These are phyloP conservation scores for Globisporangium nagaii DNA, from an alignment of 352 stramenopile genomes.

Conservation along the genomic window DNA sequence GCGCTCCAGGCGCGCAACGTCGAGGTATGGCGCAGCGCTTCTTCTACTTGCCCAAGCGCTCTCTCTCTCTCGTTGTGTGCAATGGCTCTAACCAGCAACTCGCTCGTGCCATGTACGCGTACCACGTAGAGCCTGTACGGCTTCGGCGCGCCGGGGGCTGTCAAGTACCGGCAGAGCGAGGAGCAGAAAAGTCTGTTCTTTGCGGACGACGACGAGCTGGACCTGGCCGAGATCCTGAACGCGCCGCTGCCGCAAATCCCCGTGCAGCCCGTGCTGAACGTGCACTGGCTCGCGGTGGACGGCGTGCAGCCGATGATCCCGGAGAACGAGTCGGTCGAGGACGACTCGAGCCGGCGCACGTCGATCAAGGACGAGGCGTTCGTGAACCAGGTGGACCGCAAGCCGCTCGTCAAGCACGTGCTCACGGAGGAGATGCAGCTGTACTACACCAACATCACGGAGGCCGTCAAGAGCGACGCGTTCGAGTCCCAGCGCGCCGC, in stretches of 20 bases:
- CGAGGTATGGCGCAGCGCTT: constrained; percentile 28
- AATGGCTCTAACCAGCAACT: background rate
- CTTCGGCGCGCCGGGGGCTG: constrained; percentile 43
- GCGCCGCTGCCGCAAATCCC: constrained; percentile 67
- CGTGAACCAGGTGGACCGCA: constrained; percentile 59
- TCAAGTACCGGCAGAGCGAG: constrained; percentile 59
- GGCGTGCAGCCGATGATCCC: constrained; percentile 78
- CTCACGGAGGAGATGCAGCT: constrained; percentile 88
- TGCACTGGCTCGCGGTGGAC: constrained; percentile 83
- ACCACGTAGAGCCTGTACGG: constrained; percentile 63
- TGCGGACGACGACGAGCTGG: constrained; percentile 68
- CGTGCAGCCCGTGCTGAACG: constrained; percentile 59
- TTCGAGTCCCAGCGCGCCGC: constrained; percentile 68
- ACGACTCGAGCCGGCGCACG: constrained; percentile 61
- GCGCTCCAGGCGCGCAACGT: constrained; percentile 66
- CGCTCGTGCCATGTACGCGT: background rate
- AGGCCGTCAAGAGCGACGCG: constrained; percentile 73
- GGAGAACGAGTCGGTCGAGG: constrained; percentile 76
- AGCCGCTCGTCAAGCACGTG: constrained; percentile 81
- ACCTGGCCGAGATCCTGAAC: constrained; percentile 66
- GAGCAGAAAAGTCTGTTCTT: constrained; percentile 60
- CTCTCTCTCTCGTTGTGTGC: background rate
- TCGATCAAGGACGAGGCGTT: constrained; percentile 78
- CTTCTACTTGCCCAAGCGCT: background rate
- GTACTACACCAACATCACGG: constrained; percentile 86